These are phyloP conservation scores for Umbelopsis vinacea DNA, from an alignment of 192 early-diverging fungal species.

Conservation along the genomic window DNA sequence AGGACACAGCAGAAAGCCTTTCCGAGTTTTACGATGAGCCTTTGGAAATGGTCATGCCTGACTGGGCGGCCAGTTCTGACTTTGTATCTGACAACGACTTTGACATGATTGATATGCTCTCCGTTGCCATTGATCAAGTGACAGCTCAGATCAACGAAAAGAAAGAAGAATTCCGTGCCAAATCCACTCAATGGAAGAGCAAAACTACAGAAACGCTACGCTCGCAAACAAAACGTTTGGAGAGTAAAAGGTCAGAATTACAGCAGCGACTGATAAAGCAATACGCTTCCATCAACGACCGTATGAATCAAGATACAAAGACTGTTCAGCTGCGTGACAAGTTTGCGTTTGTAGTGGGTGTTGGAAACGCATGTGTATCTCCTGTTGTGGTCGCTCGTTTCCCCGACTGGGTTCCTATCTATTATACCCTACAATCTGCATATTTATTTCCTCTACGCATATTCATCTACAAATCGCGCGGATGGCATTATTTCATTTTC, in stretches of 20 bases:
- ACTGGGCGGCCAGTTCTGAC: slow-evolving; percentile 19
- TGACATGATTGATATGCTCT: slow-evolving; percentile 47
- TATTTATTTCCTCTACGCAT: slow-evolving; percentile 51
- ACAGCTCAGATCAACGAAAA: slow-evolving; percentile 38
- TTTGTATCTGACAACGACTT: slow-evolving; percentile 44
- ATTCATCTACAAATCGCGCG: slow-evolving; percentile 57
- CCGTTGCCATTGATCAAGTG: slow-evolving; percentile 37
- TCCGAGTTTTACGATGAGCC: slow-evolving; percentile 2
- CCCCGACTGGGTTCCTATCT: slow-evolving; percentile 60
- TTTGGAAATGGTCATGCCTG: slow-evolving; percentile 17
- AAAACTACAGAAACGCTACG: slow-evolving; percentile 36
- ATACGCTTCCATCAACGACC: slow-evolving; percentile 31
- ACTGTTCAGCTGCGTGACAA: slow-evolving; percentile 62
- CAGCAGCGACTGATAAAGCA: slow-evolving; percentile 29
- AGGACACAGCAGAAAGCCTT: background rate
- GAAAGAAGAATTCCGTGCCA: slow-evolving; percentile 27
- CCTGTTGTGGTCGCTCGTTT: slow-evolving; percentile 51
- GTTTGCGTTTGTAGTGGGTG: slow-evolving; percentile 66
- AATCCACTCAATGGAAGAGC: slow-evolving; percentile 37
- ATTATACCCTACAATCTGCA: slow-evolving; percentile 53
- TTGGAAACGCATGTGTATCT: slow-evolving; percentile 66
- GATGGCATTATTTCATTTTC: slow-evolving; percentile 66
- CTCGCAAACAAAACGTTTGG: slow-evolving; percentile 34
- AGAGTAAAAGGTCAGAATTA: slow-evolving; percentile 31
- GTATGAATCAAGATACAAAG: slow-evolving; percentile 45